Percentiles rank a stretch among this genome's conserved stretches.
Evolutionary conservation across 495 filamentous ascomycete species (phyloP).

Genomic region (Halenospora varia): DNA sequence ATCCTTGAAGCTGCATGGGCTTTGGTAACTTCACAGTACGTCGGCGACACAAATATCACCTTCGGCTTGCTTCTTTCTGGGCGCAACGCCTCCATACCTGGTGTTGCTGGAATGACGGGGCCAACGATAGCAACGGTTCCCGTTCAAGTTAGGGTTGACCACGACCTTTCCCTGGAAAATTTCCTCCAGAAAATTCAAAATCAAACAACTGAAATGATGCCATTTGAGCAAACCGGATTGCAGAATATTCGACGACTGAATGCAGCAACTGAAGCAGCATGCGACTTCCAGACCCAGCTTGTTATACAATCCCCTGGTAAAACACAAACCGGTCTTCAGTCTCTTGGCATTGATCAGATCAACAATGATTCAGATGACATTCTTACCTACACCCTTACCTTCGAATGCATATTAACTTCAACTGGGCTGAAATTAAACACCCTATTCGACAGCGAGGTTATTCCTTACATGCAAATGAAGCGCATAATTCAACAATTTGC

Average conservation of each 20-base stretch:
- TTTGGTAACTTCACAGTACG: slow-evolving; percentile 31
- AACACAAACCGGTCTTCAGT: not conserved
- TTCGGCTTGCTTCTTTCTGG: not conserved
- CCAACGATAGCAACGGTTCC: slow-evolving; percentile 4
- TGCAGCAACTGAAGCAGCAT: slow-evolving; percentile 58
- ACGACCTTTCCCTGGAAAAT: slow-evolving; percentile 51
- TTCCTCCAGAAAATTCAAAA: slow-evolving; percentile 52
- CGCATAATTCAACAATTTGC: not conserved
- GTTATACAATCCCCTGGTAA: not conserved
- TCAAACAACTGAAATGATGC: slow-evolving; percentile 45
- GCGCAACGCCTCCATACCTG: not conserved
- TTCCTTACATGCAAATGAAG: not conserved
- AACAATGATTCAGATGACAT: not conserved
- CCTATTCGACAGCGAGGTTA: not conserved
- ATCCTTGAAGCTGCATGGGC: slow-evolving; percentile 35
- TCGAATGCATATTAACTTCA: not conserved
- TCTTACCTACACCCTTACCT: not conserved
- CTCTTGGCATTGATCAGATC: not conserved
- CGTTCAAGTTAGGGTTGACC: not conserved
- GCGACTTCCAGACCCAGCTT: slow-evolving; percentile 35
- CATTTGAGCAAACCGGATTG: slow-evolving; percentile 65
- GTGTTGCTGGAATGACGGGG: not conserved
- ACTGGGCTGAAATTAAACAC: not conserved
- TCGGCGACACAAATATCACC: slow-evolving; percentile 17
- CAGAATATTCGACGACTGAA: slow-evolving; percentile 63